Evolutionary conservation across 768 basidiomycete species (phyloP), one percentile per base, ranked within the genome.

Genomic region (Suillus subluteus): DNA sequence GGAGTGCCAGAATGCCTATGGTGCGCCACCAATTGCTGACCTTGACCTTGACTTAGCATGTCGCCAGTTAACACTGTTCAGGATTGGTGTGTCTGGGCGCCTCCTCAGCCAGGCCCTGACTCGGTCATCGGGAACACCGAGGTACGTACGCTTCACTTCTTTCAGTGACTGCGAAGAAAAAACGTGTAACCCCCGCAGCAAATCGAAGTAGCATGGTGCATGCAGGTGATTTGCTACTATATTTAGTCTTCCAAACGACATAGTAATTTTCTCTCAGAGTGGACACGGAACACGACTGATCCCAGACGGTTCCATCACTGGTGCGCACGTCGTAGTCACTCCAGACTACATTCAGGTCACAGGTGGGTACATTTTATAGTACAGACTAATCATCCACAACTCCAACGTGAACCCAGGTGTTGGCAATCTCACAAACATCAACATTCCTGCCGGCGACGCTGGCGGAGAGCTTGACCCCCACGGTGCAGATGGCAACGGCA

Each of bases 331-430:
- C 73, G 82, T 92, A 6, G 81, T 86, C 68, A 91, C 92, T 0
- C 88, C 90, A n/a, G 88, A 89, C 74, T 93, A 87, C 74, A 81
- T 92, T 41, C 91, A 91, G 72, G 78, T 92, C 63, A 88, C 87
- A 46, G 93, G 90, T 81, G 62, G 44, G 74, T 66, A 16, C 30
- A 59, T 62, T 2, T 12, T 5, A 56, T 35, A 18, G 7, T 66
- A 68, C 12, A 70, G 69, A 30, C 46, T 76, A 7, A 70, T 74
- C 35, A 69, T 69, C 23, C 65, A 63, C 41, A 70, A 69, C 38
- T 68, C 26, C 74, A 70, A 73, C 64, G 26, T 30, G 37, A 50
- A 55, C 62, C 80, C 81, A 86, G 88, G 90, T 55, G 77, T 83
- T 62, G 91, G 90, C 7, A 83, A 93, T 73, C 73, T 91, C 66